Conservation (phyloP, 192 early-diverging fungal genomes). For the Coemansia sp. region DNA sequence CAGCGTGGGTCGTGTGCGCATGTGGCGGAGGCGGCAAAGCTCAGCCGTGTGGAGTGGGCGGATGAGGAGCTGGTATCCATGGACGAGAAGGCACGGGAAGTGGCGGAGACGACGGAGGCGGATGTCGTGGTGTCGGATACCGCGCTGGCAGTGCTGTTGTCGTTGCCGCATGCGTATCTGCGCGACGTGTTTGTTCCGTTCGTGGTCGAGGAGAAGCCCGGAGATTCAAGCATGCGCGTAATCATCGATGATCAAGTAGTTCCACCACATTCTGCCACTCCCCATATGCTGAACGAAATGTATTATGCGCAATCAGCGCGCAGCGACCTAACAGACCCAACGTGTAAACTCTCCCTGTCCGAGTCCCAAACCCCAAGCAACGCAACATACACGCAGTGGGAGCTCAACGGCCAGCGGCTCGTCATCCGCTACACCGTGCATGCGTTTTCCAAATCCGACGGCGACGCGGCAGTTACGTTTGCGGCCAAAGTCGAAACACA, state of each 20-base stretch:
- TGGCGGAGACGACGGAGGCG: slow-evolving; percentile 21
- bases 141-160: slow-evolving; percentile 33
- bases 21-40: neutral
- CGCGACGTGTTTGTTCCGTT: slow-evolving; percentile 39
- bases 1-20: slow-evolving; percentile 38
- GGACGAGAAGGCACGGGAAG: slow-evolving; percentile 17
- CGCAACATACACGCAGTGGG: slow-evolving; percentile 51
- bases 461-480: slow-evolving; percentile 28
- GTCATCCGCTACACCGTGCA: slow-evolving; percentile 44
- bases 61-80: slow-evolving; percentile 15
- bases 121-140: slow-evolving; percentile 37
- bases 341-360: slow-evolving; percentile 12
- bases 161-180: slow-evolving; percentile 32
- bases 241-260: slow-evolving; percentile 32
- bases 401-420: slow-evolving; percentile 36
- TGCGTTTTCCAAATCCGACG: slow-evolving; percentile 12
- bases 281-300: slow-evolving; percentile 32
- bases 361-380: slow-evolving; percentile 5
- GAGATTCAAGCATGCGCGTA: neutral
- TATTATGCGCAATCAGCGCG: slow-evolving; percentile 18
- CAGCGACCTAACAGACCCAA: slow-evolving; percentile 11
- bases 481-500: slow-evolving; percentile 42
- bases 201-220: neutral
- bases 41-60: slow-evolving; percentile 2
- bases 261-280: slow-evolving; percentile 23